These are phyloP conservation scores for Magnusiomyces clavatus DNA, from an alignment of 1,139 yeast genomes.

Conservation along the genomic window DNA sequence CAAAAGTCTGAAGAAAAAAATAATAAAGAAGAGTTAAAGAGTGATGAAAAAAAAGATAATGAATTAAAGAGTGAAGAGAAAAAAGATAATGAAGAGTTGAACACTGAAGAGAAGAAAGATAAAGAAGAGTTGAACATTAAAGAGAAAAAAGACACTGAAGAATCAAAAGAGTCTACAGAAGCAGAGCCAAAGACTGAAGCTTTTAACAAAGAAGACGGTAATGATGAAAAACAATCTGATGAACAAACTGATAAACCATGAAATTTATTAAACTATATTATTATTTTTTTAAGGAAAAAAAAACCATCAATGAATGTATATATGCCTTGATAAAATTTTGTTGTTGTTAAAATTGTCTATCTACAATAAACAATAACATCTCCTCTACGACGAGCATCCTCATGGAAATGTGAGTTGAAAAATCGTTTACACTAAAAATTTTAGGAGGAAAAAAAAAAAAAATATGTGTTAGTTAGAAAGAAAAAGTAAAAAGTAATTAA, in stretches of 20 bases:
- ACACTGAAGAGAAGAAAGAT: background rate
- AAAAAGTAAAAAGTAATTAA: background rate
- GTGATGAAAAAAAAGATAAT: background rate
- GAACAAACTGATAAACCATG: too few relatives aligned
- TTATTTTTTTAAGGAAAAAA: too few relatives aligned
- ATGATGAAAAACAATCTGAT: too few relatives aligned
- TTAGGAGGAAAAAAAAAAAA: background rate
- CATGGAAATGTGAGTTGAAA: slow-evolving; percentile 77
- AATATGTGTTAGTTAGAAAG: slow-evolving; percentile 9
- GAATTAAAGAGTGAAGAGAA: background rate
- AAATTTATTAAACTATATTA: too few relatives aligned
- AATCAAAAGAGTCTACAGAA: too few relatives aligned
- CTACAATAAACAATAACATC: slow-evolving; percentile 57
- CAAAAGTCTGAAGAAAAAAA: background rate
- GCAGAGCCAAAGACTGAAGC: too few relatives aligned
- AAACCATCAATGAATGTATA: too few relatives aligned
- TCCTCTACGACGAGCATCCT: slow-evolving; percentile 78
- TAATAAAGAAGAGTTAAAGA: background rate
- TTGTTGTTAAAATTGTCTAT: slow-evolving; percentile 7
- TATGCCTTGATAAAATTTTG: background rate
- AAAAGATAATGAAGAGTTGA: background rate
- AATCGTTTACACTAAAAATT: slow-evolving; percentile 41
- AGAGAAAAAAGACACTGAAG: background rate
- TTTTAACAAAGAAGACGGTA: too few relatives aligned
- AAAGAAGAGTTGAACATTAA: background rate